Evolutionary conservation across 2,329 filamentous ascomycete species (phyloP), one percentile per base, ranked within the genome.

Genomic region (Alternaria tenuissima): DNA sequence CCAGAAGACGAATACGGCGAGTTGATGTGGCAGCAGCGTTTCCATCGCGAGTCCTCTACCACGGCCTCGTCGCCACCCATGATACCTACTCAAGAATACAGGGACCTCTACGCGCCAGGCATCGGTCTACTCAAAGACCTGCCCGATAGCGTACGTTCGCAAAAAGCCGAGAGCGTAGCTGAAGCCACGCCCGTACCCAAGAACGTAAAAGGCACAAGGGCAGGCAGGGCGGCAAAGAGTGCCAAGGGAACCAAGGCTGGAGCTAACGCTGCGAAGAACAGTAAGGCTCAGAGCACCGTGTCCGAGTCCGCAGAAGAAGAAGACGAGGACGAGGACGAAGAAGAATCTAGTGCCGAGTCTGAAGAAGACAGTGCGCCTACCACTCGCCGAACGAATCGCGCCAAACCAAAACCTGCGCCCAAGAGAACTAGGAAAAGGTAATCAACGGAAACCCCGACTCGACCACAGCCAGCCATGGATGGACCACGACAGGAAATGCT

Each of bases 1-100:
- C 81, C 81, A 3, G 78, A 78, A 24, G 78, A 80, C n/a, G 79
- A 79, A 4, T 81, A 78, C 57, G 80, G 76, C 52, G 78, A 79
- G 46, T 48, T 81, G 60, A 80, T 81, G 69, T 84, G 82, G 82
- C 71, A 75, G 38, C 71, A 72, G 36, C 70, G 82, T 53, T 78
- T 78, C 60, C 72, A 70, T 34, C 65, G 67, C 14, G 61, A 72
- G 11, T 63, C 65, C 2, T 76, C 74, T 1, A 68, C 66, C 4
- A 55, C 63, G 2, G 65, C 70, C 16, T 77, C 75, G 0, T 77
- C 76, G 1, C 76, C 76, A 5, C 69, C 72, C 16, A 57, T 69
- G 34, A 61, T 76, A n/a, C 66, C 75, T 9, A 59, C 65, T 34
- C 66, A 76, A 7, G 76, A 77, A 20, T 71, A 77, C 62, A 77